Percentiles rank a stretch among this genome's conserved stretches.
Conservation (phyloP, 495 filamentous ascomycete species). For the Thermothielavioides terrestris region DNA sequence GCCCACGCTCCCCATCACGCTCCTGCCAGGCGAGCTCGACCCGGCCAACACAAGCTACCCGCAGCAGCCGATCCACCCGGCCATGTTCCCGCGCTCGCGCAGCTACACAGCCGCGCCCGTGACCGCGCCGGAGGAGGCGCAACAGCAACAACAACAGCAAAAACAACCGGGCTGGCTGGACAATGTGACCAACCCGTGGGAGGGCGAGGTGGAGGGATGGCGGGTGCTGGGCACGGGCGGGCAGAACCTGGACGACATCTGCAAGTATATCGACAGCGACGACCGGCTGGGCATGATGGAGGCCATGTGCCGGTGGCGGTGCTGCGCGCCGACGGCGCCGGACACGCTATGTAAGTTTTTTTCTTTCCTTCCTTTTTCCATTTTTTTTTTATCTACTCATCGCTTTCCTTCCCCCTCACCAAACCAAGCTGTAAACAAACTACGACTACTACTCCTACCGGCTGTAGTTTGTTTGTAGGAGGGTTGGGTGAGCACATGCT, state of each 20-base stretch:
- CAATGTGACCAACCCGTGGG: slow-evolving; percentile 87
- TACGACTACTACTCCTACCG: too few species aligned
- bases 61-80: slow-evolving; percentile 74
- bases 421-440: too few species aligned
- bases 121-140: too few species aligned
- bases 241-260: slow-evolving; percentile 88
- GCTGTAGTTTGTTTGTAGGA: too few species aligned
- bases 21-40: slow-evolving; percentile 67
- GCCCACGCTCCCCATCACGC: slow-evolving; percentile 69
- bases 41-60: slow-evolving; percentile 74
- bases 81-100: slow-evolving; percentile 69
- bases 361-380: background rate
- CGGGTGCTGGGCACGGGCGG: slow-evolving; percentile 75
- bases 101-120: slow-evolving; percentile 41
- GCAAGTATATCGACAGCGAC: slow-evolving; percentile 74
- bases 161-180: slow-evolving; percentile 77
- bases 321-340: slow-evolving; percentile 87
- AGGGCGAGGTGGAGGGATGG: slow-evolving; percentile 81
- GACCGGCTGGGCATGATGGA: slow-evolving; percentile 82
- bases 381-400: too few species aligned
- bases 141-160: background rate
- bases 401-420: too few species aligned
- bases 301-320: slow-evolving; percentile 81
- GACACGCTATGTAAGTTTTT: slow-evolving; percentile 79
- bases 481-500: too few species aligned